Percentiles rank a stretch among this genome's conserved stretches.
phyloP scores from a whole-genome alignment of 2,329 filamentous ascomycete species.

The Chaetomium globosum region DNA sequence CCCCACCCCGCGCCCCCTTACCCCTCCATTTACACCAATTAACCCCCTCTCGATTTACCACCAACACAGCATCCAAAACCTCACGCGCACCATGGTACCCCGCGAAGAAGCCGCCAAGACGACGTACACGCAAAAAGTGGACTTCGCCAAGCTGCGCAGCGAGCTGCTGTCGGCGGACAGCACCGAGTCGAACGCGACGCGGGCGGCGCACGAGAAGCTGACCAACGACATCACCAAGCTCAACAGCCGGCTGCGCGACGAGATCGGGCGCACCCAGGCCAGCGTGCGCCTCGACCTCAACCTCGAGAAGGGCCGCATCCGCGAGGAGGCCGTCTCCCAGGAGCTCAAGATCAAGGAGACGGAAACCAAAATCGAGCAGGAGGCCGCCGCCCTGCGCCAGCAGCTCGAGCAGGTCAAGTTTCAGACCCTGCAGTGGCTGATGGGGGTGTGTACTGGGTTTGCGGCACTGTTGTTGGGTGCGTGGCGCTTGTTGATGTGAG shows the following conservation, averaged over 20 bases:
- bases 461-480: conserved; percentile 69
- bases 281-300: conserved; percentile 91
- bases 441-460: conserved; percentile 76
- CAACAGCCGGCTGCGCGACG: conserved; percentile 84
- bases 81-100: conserved; percentile 96
- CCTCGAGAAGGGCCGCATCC: conserved; percentile 91
- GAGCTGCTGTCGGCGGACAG: conserved; percentile 91
- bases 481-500: conserved; percentile 69
- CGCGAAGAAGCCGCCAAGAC: conserved; percentile 88
- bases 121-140: conserved; percentile 85
- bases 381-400: conserved; percentile 86
- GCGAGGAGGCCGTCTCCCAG: conserved; percentile 94
- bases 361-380: conserved; percentile 97
- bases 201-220: conserved; percentile 85
- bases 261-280: conserved; percentile 91
- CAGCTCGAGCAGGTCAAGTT: conserved; percentile 97
- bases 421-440: conserved; percentile 95
- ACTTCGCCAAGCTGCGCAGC: conserved; percentile 94
- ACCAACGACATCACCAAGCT: conserved; percentile 95
- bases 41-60: conserved; percentile 14
- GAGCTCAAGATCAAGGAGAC: conserved; percentile 99
- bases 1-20: background rate
- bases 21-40: background rate
- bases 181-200: conserved; percentile 85
- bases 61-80: conserved; percentile 77